Base-by-base conservation (phyloP, 768 basidiomycete species). In the Panellus pusillus region DNA sequence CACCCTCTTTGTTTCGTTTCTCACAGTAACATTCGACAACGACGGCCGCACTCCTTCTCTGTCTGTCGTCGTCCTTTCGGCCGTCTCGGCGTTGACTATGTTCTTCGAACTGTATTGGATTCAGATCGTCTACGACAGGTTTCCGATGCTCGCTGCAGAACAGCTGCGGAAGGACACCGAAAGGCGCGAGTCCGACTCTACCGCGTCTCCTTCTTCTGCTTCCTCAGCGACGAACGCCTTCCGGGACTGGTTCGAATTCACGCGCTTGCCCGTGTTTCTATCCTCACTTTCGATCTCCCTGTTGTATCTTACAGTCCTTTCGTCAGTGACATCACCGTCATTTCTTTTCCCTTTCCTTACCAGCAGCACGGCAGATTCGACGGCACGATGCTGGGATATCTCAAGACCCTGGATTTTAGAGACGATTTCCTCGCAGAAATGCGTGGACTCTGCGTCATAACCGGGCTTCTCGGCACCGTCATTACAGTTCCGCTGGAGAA, bases 381-480 rank as follows among this genome's bases (percentile, higher is more conserved):
- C 58, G 79, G 79, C 6, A 79, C 73, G 2, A 76, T 83, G 76
- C 63, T 83, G 18, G 65, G 71, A 0, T 83, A 74, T 63, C 69
- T 83, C 29, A 81, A 81, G 57, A 66, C 72, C 0, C 71, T 72
- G 44, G 55, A 65, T 14, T 81, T 74, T 57, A 66, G 67, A 1
- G 79, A 83, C 53, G 65, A 72, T 0, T 78, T 81, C 61, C 66
- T 82, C 24, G 78, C 80, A 0, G 78, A 71, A 0, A 78, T 79
- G 77, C 68, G 80, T 1, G 79, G 70, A 0, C 49, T 76, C 5
- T 73, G 72, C 44, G 77, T 78, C 8, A 63, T 77, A 6, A 73
- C 76, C 2, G 81, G 80, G 0, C 67, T 82, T 1, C 32, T 70
- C 0, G 80, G 80, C 1, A 83, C 80, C 0, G 38, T 77, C 9